Conservation (phyloP, 805 yeast species). For the Metschnikowia similis region DNA sequence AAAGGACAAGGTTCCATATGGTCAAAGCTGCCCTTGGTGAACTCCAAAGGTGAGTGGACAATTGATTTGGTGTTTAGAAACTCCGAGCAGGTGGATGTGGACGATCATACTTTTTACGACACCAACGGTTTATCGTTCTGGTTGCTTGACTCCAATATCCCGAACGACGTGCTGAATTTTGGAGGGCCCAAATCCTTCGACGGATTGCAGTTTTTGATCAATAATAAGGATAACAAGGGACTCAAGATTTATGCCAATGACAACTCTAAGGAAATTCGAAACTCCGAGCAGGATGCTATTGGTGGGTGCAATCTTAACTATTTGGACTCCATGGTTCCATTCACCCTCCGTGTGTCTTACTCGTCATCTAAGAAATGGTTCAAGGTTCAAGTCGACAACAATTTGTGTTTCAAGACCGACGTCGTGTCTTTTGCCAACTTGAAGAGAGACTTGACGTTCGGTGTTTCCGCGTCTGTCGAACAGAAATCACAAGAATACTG, state of each 20-base stretch:
- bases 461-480: slow-evolving; percentile 44
- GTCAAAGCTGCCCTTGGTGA: slow-evolving; percentile 27
- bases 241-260: slow-evolving; percentile 60
- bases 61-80: slow-evolving; percentile 62
- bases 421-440: slow-evolving; percentile 42
- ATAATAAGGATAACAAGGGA: slow-evolving; percentile 46
- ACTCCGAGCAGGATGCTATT: slow-evolving; percentile 33
- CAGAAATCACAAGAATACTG: slow-evolving; percentile 47
- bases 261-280: slow-evolving; percentile 38
- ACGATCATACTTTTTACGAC: slow-evolving; percentile 24
- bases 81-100: slow-evolving; percentile 36
- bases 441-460: slow-evolving; percentile 41
- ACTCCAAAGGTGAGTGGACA: slow-evolving; percentile 43
- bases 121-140: slow-evolving; percentile 59
- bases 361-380: slow-evolving; percentile 41
- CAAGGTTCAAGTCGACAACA: slow-evolving; percentile 70
- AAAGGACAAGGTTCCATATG: slow-evolving; percentile 44
- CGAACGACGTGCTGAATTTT: slow-evolving; percentile 31
- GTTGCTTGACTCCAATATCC: slow-evolving; percentile 35
- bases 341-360: slow-evolving; percentile 62
- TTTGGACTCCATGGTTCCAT: slow-evolving; percentile 68
- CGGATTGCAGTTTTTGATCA: slow-evolving; percentile 62
- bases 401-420: slow-evolving; percentile 63
- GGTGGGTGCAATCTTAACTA: slow-evolving; percentile 57
- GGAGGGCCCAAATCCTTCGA: slow-evolving; percentile 56